These are phyloP conservation scores for Huntiella abstrusa DNA, from an alignment of 2,329 filamentous ascomycete genomes.

Conservation along the genomic window DNA sequence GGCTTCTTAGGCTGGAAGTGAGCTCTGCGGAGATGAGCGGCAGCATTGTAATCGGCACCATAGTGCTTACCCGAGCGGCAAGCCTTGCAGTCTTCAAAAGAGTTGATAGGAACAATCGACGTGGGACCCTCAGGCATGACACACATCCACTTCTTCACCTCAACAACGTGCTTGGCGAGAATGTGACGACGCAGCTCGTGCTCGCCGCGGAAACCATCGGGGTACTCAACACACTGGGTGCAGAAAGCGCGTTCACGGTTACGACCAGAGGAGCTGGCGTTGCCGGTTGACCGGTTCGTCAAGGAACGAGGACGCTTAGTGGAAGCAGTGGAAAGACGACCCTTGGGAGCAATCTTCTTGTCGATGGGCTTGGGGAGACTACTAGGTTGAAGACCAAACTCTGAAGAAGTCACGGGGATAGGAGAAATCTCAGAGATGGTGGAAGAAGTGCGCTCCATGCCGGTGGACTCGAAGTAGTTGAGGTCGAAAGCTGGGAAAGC, in stretches of 20 bases:
- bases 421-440: background rate
- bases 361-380: slow-evolving; percentile 27
- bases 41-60: slow-evolving; percentile 85
- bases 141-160: slow-evolving; percentile 39
- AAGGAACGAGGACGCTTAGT: background rate
- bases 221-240: slow-evolving; percentile 48
- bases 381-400: slow-evolving; percentile 21
- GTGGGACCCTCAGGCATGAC: slow-evolving; percentile 27
- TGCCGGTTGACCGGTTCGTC: background rate
- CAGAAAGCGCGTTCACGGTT: slow-evolving; percentile 36
- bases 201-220: slow-evolving; percentile 66
- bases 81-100: slow-evolving; percentile 66
- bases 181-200: slow-evolving; percentile 60
- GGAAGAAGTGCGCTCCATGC: slow-evolving; percentile 2
- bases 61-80: slow-evolving; percentile 65
- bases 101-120: slow-evolving; percentile 15
- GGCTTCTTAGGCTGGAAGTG: slow-evolving; percentile 57
- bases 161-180: slow-evolving; percentile 41
- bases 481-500: background rate
- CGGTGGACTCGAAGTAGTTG: background rate
- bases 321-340: background rate
- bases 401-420: slow-evolving; percentile 2
- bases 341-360: background rate
- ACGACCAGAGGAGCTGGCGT: background rate
- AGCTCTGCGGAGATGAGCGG: slow-evolving; percentile 68